phyloP scores from a whole-genome alignment of 139 green algal species.

The Pleodorina starrii region DNA sequence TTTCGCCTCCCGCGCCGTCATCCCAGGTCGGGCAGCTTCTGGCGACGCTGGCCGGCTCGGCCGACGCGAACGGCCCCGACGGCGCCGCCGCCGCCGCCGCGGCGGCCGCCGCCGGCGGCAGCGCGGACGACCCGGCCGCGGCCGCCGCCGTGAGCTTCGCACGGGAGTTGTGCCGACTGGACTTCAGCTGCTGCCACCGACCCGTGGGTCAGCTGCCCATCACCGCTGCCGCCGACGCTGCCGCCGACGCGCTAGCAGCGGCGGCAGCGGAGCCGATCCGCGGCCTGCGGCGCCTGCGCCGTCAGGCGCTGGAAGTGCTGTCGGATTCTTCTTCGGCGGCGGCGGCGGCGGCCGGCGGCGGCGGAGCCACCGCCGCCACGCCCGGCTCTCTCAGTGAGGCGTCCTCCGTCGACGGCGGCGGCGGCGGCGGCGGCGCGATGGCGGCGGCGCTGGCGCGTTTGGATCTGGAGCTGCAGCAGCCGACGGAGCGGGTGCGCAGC shows the following conservation, averaged over 20 bases:
- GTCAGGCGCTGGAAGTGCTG: constrained; percentile 22
- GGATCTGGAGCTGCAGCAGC: constrained; percentile 33
- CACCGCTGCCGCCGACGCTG: neutral
- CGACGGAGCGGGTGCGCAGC: neutral
- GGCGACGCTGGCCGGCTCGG: neutral
- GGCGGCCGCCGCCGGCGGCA: neutral
- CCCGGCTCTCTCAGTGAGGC: neutral
- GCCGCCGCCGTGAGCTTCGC: constrained; percentile 4
- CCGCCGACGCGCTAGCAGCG: neutral
- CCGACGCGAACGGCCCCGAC: neutral
- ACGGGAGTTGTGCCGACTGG: constrained; percentile 16
- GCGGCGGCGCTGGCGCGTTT: constrained; percentile 10
- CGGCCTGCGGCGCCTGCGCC: constrained; percentile 14
- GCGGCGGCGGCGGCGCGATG: neutral
- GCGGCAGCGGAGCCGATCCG: neutral
- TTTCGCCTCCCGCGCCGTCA: no score
- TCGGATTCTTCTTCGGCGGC: neutral
- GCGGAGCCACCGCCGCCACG: neutral
- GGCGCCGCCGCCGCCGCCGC: neutral
- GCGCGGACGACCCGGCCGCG: neutral
- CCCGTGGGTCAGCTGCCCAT: neutral
- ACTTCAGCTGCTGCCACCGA: constrained; percentile 32
- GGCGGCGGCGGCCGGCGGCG: neutral
- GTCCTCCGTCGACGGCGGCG: neutral
- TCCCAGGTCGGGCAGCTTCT: constrained; percentile 28